Evolutionary conservation across 768 basidiomycete species (phyloP).

Genomic region (Termitomyces heimii): DNA sequence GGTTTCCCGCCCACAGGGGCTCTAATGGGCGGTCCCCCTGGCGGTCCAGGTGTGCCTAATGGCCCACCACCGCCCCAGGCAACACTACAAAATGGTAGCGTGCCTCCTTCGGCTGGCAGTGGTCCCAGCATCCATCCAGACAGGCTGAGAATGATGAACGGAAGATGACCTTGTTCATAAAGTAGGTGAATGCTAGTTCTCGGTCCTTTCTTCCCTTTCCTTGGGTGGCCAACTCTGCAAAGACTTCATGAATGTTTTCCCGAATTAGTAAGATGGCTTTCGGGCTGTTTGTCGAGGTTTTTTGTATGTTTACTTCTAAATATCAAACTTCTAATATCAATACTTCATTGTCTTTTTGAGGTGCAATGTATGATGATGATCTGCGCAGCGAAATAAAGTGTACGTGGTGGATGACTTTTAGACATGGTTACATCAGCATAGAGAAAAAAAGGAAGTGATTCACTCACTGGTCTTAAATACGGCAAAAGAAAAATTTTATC

Average conservation of each 20-base stretch:
- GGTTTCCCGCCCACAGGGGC: conserved; percentile 44
- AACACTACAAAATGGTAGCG: conserved; percentile 18
- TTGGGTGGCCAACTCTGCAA: background rate
- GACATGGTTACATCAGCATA: no score
- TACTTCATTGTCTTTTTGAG: background rate
- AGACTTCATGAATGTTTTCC: background rate
- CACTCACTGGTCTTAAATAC: background rate
- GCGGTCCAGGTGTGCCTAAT: conserved; percentile 35
- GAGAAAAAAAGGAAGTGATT: background rate
- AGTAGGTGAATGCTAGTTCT: conserved; percentile 1
- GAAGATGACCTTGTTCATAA: conserved; percentile 13
- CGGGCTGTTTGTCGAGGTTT: background rate
- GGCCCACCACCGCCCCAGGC: conserved; percentile 29
- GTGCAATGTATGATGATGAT: background rate
- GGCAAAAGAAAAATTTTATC: background rate
- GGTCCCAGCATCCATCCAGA: conserved; percentile 81
- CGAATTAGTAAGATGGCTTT: background rate
- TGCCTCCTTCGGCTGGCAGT: conserved; percentile 24
- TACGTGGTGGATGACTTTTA: background rate
- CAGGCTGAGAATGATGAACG: conserved; percentile 73
- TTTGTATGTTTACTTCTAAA: background rate
- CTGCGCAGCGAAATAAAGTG: background rate
- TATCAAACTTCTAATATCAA: background rate
- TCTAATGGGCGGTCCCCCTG: conserved; percentile 35
- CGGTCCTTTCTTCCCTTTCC: background rate